Conservation (phyloP, 345 rosid species). For the Jatropha curcas region DNA sequence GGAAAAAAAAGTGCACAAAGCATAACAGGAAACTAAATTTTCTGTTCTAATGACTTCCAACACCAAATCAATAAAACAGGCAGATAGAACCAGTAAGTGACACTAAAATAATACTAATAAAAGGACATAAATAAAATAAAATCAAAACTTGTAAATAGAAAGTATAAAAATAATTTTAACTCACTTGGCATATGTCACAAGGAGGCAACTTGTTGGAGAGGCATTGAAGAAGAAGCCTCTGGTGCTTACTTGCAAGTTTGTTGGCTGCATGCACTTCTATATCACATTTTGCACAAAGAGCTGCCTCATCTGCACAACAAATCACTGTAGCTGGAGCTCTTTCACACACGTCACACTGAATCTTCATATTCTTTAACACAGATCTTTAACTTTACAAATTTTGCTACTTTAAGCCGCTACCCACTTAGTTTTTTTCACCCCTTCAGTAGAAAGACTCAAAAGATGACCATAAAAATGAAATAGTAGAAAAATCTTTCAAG, state of each 20-base stretch:
- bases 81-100: background rate
- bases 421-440: background rate
- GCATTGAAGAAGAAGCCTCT: constrained; percentile 80
- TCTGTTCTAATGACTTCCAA: background rate
- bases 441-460: background rate
- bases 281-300: constrained; percentile 82
- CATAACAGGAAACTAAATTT: background rate
- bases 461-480: background rate
- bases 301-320: constrained; percentile 98
- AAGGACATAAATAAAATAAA: background rate
- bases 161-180: background rate
- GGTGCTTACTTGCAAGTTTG: constrained; percentile 94
- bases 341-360: constrained; percentile 99
- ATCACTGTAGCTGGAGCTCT: constrained; percentile 89
- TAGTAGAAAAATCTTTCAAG: background rate
- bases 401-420: background rate
- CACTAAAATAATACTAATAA: background rate
- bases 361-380: constrained; percentile 57
- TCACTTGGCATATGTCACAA: constrained; percentile 91
- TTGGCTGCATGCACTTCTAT: constrained; percentile 92
- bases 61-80: background rate
- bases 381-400: constrained; percentile 3
- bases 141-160: background rate
- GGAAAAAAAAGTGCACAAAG: background rate
- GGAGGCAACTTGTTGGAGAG: constrained; percentile 77